Conservation (phyloP, 2,329 filamentous ascomycete genomes). For the Lasiodiplodia theobromae region DNA sequence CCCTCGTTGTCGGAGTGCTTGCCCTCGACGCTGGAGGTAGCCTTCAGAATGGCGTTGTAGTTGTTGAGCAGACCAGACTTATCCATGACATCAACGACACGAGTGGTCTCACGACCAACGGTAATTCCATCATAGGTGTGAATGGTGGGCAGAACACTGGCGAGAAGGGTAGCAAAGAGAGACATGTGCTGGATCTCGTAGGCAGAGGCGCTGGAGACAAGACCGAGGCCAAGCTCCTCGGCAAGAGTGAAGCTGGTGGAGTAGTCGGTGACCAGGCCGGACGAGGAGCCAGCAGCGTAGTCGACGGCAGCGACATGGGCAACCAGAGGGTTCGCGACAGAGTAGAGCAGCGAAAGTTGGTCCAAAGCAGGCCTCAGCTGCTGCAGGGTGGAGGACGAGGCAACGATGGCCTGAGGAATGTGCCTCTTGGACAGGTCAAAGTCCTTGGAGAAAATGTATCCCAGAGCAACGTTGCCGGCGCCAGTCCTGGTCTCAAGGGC, state of each 20-base stretch:
- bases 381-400: constrained; percentile 81
- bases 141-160: constrained; percentile 79
- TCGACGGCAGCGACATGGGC: constrained; percentile 92
- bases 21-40: constrained; percentile 68
- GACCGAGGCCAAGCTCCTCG: constrained; percentile 87
- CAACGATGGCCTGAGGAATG: constrained; percentile 89
- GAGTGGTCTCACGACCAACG: constrained; percentile 80
- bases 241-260: constrained; percentile 78
- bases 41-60: constrained; percentile 71
- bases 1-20: constrained; percentile 75
- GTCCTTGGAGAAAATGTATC: constrained; percentile 97
- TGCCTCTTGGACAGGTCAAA: constrained; percentile 91
- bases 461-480: constrained; percentile 88
- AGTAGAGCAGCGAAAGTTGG: constrained; percentile 89
- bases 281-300: constrained; percentile 70
- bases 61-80: constrained; percentile 71
- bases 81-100: constrained; percentile 82
- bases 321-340: constrained; percentile 89
- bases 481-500: constrained; percentile 86
- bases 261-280: constrained; percentile 87
- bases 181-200: constrained; percentile 97
- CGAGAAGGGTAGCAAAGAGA: constrained; percentile 82
- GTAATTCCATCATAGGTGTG: constrained; percentile 89
- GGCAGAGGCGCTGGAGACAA: constrained; percentile 83
- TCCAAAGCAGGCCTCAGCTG: constrained; percentile 85